Conservation (phyloP, 2,329 filamentous ascomycete species). For the Aspergillus sp. region DNA sequence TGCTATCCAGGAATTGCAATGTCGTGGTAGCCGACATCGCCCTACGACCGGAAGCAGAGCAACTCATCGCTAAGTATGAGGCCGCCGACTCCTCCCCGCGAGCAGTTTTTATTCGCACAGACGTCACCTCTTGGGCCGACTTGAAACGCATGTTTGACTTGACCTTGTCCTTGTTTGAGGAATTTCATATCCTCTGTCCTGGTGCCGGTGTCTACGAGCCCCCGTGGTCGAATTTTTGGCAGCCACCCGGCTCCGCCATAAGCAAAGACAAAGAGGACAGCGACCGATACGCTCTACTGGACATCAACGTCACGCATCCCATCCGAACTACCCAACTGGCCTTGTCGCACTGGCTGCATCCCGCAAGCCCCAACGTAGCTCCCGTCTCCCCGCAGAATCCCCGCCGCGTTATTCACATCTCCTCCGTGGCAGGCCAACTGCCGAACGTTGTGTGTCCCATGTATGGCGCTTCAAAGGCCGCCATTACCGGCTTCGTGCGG, state of each 20-base stretch:
- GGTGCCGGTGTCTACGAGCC: background rate
- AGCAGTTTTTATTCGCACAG: background rate
- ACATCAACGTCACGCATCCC: background rate
- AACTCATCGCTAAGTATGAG: background rate
- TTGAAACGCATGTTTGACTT: background rate
- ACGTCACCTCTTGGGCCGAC: background rate
- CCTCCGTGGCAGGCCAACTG: background rate
- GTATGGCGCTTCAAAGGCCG: background rate
- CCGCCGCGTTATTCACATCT: background rate
- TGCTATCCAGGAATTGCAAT: background rate
- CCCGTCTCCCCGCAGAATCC: background rate
- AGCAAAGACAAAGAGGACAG: background rate
- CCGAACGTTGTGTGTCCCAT: background rate
- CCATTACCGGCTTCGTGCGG: background rate
- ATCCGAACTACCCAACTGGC: background rate
- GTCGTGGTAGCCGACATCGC: background rate
- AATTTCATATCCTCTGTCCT: background rate
- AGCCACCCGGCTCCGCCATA: background rate
- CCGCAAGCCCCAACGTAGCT: background rate
- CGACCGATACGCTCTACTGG: background rate
- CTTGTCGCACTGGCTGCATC: background rate
- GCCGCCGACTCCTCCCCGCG: background rate
- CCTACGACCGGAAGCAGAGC: background rate
- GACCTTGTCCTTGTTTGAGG: background rate
- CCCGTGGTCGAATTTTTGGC: background rate